Evolutionary conservation across 2,329 filamentous ascomycete genomes (phyloP), one percentile per base, ranked within the genome.

Genomic region (Pezicula radicicola): DNA sequence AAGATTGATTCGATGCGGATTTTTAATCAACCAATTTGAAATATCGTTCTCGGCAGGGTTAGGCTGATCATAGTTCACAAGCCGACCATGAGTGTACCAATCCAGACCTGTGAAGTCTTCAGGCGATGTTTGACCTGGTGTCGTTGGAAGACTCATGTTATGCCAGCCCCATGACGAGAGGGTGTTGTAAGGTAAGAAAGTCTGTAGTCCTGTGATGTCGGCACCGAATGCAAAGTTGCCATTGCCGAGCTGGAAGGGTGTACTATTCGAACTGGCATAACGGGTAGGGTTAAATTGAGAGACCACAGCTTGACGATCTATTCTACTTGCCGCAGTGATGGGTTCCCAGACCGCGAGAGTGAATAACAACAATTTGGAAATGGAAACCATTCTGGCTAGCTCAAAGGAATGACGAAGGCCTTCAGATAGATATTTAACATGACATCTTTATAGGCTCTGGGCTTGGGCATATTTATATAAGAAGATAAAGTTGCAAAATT

Each of bases 1-100:
- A 1, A 76, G 59, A 44, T 76, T 76, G 33, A 76, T 62, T 3
- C 73, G 67, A 21, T 76, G 74, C 0, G 72, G 73, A 42, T 75
- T 76, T n/a, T 71, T 69, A 28, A 78, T 78, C 18, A 81, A 63
- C 79, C 78, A 82, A 52, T 80, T 61, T 19, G 60, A 64, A 25
- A 74, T 74, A 8, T 68, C 64, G 15, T 63, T 60, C 48, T 75
- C 60, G 3, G 62, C 62, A 1, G 72, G 68, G 49, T 75, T 74
- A 0, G 71, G 69, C 53, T 72, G 70, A 18, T 66, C 66, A 60
- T 75, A 75, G 40, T 72, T 73, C 5, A 75, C 68, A 6, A 74
- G 62, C 7, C 69, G 61, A 19, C 63, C 72, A 54, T 75, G 72
- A 5, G 72, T 72, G 13, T 49, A 58, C 71, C 71, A 75, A 44